phyloP scores from a whole-genome alignment of 306 rosid genomes.

The Vigna angularis region DNA sequence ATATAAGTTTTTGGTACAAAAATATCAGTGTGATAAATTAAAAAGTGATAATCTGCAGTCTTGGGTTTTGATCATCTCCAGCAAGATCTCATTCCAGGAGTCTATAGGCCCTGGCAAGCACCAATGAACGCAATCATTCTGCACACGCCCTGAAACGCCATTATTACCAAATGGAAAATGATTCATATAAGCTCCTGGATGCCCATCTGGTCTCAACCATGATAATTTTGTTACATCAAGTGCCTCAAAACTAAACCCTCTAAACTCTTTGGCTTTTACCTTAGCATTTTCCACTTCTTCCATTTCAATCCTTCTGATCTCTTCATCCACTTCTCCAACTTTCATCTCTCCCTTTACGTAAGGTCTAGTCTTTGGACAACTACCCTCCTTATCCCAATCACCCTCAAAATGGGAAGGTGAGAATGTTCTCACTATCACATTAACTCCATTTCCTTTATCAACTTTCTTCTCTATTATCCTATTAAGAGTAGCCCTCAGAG shows the following conservation, averaged over 20 bases:
- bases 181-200: constrained; percentile 79
- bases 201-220: constrained; percentile 80
- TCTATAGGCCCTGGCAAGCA: constrained; percentile 87
- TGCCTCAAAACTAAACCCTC: constrained; percentile 39
- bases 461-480: constrained; percentile 58
- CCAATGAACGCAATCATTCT: constrained; percentile 89
- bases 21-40: constrained; percentile 1
- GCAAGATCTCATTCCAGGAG: constrained; percentile 80
- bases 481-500: constrained; percentile 55
- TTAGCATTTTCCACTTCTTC: constrained; percentile 44
- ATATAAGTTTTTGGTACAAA: not conserved
- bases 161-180: constrained; percentile 63
- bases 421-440: constrained; percentile 44
- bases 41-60: constrained; percentile 3
- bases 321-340: constrained; percentile 21
- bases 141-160: constrained; percentile 53
- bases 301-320: constrained; percentile 40
- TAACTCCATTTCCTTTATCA: constrained; percentile 21
- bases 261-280: not conserved
- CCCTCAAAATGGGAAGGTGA: constrained; percentile 50
- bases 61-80: constrained; percentile 52
- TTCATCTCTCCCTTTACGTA: constrained; percentile 15
- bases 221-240: constrained; percentile 45
- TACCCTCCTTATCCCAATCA: constrained; percentile 46
- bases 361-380: constrained; percentile 39